These are phyloP conservation scores for Chaetomium olivaceum DNA, from an alignment of 2,329 filamentous ascomycete species.

Conservation along the genomic window DNA sequence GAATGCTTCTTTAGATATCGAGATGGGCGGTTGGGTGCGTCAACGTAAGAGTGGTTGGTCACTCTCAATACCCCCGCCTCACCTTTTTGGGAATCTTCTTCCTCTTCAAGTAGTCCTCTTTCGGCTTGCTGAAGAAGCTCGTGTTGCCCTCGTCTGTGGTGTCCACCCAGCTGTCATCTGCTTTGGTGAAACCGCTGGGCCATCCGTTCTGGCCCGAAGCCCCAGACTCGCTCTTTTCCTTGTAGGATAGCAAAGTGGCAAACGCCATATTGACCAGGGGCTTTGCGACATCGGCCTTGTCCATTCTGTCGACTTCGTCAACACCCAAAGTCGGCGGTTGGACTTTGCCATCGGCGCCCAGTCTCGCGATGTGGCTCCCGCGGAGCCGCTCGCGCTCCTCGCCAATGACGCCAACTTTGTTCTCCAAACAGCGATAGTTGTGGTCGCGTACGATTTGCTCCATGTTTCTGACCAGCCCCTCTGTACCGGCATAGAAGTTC, in stretches of 20 bases:
- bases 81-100: conserved; percentile 21
- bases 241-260: conserved; percentile 36
- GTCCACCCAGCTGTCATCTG: conserved; percentile 29
- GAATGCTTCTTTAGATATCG: not conserved
- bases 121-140: conserved; percentile 29
- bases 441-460: conserved; percentile 38
- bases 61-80: conserved; percentile 24
- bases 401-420: conserved; percentile 42
- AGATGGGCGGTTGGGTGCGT: not conserved
- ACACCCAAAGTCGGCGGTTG: conserved; percentile 38
- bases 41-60: not conserved
- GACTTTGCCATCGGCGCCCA: conserved; percentile 31
- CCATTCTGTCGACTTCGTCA: conserved; percentile 43
- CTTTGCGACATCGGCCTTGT: conserved; percentile 42
- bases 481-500: conserved; percentile 45
- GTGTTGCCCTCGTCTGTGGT: conserved; percentile 27
- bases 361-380: conserved; percentile 16
- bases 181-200: conserved; percentile 18
- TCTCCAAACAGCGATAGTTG: conserved; percentile 34
- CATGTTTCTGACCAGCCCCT: conserved; percentile 40
- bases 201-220: not conserved
- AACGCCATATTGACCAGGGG: conserved; percentile 48
- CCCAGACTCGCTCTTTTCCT: conserved; percentile 20
- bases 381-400: conserved; percentile 38
- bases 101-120: conserved; percentile 23